A percentile compares a stretch with the other conserved stretches of the same genome.
Conservation (phyloP, 306 rosid species). For the Castanea sativa region DNA sequence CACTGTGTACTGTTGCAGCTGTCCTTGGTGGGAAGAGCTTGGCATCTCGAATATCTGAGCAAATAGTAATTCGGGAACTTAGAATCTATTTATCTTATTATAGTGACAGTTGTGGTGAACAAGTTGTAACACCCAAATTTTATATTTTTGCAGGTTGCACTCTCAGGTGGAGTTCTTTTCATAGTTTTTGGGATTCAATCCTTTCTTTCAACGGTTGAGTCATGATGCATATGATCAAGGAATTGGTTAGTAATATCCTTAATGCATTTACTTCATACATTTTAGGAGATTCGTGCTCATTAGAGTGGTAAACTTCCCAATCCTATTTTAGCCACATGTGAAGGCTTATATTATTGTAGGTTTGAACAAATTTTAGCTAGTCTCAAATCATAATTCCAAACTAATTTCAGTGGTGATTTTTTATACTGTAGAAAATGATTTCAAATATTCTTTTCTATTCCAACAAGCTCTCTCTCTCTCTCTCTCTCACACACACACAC, state of each 20-base stretch:
- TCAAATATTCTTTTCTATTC: too few species aligned
- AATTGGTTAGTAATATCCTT: constrained; percentile 42
- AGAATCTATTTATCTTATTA: neutral
- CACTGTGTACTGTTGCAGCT: constrained; percentile 86
- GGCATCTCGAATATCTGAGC: constrained; percentile 94
- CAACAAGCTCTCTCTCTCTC: too few species aligned
- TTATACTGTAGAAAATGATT: too few species aligned
- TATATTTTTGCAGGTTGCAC: constrained; percentile 61
- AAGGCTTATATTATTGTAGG: neutral
- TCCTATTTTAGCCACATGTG: neutral
- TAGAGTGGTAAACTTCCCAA: neutral
- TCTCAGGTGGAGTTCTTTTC: constrained; percentile 84
- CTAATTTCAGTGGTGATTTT: too few species aligned
- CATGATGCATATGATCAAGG: constrained; percentile 33
- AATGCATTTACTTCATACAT: neutral
- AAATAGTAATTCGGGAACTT: constrained; percentile 48
- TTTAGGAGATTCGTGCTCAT: neutral
- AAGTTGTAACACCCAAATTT: neutral
- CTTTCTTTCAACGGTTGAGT: constrained; percentile 59
- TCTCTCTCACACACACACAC: too few species aligned
- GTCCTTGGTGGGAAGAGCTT: constrained; percentile 91
- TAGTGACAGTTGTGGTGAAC: neutral
- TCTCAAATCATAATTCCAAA: too few species aligned
- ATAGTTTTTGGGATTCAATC: constrained; percentile 88
- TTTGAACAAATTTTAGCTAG: too few species aligned